Percentiles rank a stretch among this genome's conserved stretches.
These are phyloP conservation scores for Solanum corneliomulleri DNA, from an alignment of 257 asterid genomes.

Conservation along the genomic window DNA sequence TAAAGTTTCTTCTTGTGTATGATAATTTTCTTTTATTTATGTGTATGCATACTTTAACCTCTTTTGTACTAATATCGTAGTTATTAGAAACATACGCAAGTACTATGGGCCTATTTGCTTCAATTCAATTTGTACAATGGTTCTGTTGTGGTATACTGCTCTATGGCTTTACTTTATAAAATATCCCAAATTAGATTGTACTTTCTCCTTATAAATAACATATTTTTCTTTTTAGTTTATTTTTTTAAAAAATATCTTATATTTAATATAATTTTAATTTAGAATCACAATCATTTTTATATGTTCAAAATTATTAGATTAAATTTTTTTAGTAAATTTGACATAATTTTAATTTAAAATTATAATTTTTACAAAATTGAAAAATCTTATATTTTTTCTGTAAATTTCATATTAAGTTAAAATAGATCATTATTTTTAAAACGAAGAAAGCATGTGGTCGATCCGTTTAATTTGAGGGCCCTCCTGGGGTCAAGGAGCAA, in stretches of 20 bases:
- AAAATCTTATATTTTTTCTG: too few relatives aligned
- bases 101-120: not conserved
- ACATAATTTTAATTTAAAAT: too few relatives aligned
- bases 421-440: too few relatives aligned
- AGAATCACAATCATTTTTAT: too few relatives aligned
- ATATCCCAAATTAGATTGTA: not conserved
- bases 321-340: too few relatives aligned
- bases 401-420: too few relatives aligned
- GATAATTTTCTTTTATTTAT: not conserved
- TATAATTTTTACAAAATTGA: too few relatives aligned
- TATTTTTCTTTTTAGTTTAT: too few relatives aligned
- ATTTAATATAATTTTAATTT: too few relatives aligned
- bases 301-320: not conserved
- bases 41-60: not conserved
- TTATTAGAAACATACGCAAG: not conserved
- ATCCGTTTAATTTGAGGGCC: not conserved
- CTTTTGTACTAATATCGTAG: not conserved
- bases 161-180: not conserved
- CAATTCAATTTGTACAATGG: not conserved
- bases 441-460: too few relatives aligned
- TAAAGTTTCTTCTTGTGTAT: not conserved
- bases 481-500: not conserved
- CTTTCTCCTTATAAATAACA: not conserved
- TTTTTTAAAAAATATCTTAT: too few relatives aligned
- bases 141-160: not conserved